Evolutionary conservation across 495 filamentous ascomycete species (phyloP).

Genomic region (Tetracladium setigerum): DNA sequence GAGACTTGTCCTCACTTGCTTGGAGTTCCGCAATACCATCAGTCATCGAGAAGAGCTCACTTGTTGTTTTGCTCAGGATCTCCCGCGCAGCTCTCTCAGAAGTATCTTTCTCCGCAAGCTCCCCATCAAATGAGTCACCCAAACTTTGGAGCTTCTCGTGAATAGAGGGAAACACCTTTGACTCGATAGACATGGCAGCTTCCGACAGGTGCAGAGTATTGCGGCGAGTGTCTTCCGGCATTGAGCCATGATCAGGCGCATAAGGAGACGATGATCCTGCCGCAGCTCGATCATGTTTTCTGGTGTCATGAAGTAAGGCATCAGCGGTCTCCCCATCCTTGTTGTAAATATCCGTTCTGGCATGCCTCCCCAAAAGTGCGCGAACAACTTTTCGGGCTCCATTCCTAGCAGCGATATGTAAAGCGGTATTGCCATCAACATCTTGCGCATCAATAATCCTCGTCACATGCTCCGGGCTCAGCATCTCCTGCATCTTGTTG

Average conservation of each 20-base stretch:
- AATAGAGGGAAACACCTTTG: conserved; percentile 47
- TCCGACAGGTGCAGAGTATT: conserved; percentile 41
- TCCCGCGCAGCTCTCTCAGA: conserved; percentile 50
- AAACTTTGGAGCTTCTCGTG: conserved; percentile 50
- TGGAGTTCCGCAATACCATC: conserved; percentile 41
- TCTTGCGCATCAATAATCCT: conserved; percentile 67
- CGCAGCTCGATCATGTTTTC: conserved; percentile 34
- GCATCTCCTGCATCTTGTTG: conserved; percentile 66
- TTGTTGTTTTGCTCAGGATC: conserved; percentile 43
- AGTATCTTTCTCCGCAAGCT: conserved; percentile 50
- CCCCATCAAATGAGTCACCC: conserved; percentile 49
- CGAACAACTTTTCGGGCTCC: conserved; percentile 68
- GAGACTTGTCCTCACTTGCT: conserved; percentile 13
- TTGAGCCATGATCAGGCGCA: conserved; percentile 28
- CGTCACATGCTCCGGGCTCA: conserved; percentile 59
- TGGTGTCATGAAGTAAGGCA: conserved; percentile 52
- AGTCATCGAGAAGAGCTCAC: conserved; percentile 43
- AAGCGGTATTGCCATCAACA: conserved; percentile 76
- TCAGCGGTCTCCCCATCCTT: conserved; percentile 69
- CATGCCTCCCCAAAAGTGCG: conserved; percentile 62
- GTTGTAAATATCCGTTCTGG: conserved; percentile 72
- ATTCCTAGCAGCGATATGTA: conserved; percentile 77
- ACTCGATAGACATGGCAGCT: conserved; percentile 51
- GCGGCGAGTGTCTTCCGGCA: conserved; percentile 23
- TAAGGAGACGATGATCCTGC: conserved; percentile 57